Evolutionary conservation across 1,284 basidiomycete species (phyloP), one percentile per base, ranked within the genome.

Genomic region (Fistulinella cinereoalba): DNA sequence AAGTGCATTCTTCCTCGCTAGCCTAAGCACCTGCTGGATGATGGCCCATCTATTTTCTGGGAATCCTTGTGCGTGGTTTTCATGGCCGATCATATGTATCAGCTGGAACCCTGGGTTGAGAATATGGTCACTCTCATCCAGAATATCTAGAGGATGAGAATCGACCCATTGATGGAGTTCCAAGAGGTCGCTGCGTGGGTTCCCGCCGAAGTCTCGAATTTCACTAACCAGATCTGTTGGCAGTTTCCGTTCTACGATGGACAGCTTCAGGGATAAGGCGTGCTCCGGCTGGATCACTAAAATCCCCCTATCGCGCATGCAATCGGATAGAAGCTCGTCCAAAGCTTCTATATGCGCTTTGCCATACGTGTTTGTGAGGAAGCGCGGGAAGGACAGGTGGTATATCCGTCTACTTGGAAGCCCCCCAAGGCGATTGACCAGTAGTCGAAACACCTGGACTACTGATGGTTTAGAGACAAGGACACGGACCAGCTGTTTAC

Each of bases 261-360:
- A 19, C 6, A 80, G 62, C 46, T 69, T 68, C 41, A 76, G 74
- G 0, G 77, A 80, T 1, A 81, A 62, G 1, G 77, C 65, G 33
- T 81, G 78, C 39, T 80, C 79, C 0, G 78, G 78, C 37, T 80
- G 78, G 6, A 65, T 56, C 1, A 80, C 58, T 2, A 79, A 56
- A 22, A 80, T 56, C 0, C 79, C 77, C 2, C 68, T 60, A 12
- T 56, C 56, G 4, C 42, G 46, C 49, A 66, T 62, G 53, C 77
- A 80, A 34, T 67, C 58, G 28, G 64, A 50, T 49, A 71, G 70
- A 19, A 78, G 41, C 2, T 44, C 40, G 11, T 18, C 43, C n/a
- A n/a, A n/a, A n/a, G n/a, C n/a, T n/a, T n/a, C n/a, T n/a, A n/a
- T n/a, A n/a, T n/a, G n/a, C n/a, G n/a, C n/a, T n/a, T 5, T 57